Percentiles rank a stretch among this genome's conserved stretches.
Evolutionary conservation across 2,329 filamentous ascomycete genomes (phyloP).

Genomic region (Xylariaceae sp.): DNA sequence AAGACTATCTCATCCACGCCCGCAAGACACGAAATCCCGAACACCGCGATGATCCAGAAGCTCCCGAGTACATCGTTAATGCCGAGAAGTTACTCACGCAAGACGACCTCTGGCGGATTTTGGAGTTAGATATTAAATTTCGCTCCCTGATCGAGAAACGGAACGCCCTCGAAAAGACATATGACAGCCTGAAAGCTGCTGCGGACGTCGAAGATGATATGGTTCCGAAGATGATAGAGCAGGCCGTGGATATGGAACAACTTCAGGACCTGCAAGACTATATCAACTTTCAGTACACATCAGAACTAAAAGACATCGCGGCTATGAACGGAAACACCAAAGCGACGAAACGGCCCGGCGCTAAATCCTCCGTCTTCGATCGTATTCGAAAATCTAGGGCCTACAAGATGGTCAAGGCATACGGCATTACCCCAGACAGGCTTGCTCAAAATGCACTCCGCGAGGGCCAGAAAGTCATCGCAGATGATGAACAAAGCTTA

Average conservation of each 20-base stretch:
- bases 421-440: constrained; percentile 87
- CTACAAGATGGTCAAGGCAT: constrained; percentile 83
- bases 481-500: constrained; percentile 80
- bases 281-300: constrained; percentile 89
- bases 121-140: constrained; percentile 95
- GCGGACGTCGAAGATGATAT: constrained; percentile 72
- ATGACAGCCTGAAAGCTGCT: constrained; percentile 70
- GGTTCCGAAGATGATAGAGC: constrained; percentile 81
- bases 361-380: constrained; percentile 81
- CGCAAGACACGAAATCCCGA: constrained; percentile 70
- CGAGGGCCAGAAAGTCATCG: constrained; percentile 77
- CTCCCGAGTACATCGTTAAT: constrained; percentile 73
- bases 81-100: constrained; percentile 91
- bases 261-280: constrained; percentile 97
- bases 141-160: constrained; percentile 91
- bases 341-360: constrained; percentile 80
- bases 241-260: constrained; percentile 88
- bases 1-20: constrained; percentile 94
- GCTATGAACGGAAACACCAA: constrained; percentile 68
- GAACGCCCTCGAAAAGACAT: constrained; percentile 81
- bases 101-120: constrained; percentile 92
- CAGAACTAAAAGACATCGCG: constrained; percentile 81
- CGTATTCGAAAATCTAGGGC: constrained; percentile 81
- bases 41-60: constrained; percentile 70
- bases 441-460: constrained; percentile 86